Evolutionary conservation across 805 yeast species (phyloP), one percentile per base, ranked within the genome.

Genomic region (Sugiyamaella qingdaonensis): DNA sequence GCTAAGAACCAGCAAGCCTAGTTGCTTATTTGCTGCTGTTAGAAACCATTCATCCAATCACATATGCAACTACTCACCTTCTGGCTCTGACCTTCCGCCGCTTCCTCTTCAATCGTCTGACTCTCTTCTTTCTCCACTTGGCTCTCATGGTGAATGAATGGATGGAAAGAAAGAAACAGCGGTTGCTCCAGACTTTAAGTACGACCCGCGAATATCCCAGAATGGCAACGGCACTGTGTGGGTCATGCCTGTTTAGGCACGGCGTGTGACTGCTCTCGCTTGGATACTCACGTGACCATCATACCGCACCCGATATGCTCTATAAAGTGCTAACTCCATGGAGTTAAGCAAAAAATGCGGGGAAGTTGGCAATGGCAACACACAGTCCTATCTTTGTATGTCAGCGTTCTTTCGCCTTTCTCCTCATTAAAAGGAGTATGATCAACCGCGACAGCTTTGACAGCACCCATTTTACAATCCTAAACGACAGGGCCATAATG

Each of bases 61-160:
- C 29, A 24, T 7, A 21, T 34, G 29, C 37, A 7, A 34, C 19
- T 32, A 60, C 64, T 56, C 48, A 64, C 64, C 96, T 88, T 88
- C 98, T 90, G 81, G 98, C 98, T 88, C 98, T 89, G 74, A 92
- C 97, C 96, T 92, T 92, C 97, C 98, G 97, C 87, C 98, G 88
- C 96, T 92, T 92, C 85, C 97, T 89, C 88, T 92, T 92, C 77
- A 92, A 88, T 88, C 98, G 89, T 88, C 98, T 91, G 79, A 87
- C 95, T 91, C 98, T 92, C 96, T 92, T 92, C 88, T 92, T 92
- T 88, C 97, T 92, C 98, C 97, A 91, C 87, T 91, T 91, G 81
- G 87, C 85, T 67, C 72, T 67, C 72, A 68, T 68, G 52, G 51
- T 53, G 52, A 19, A 32, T 21, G 45, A 19, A 29, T 18, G 36